Evolutionary conservation across 1,139 yeast genomes (phyloP).

Genomic region (Suhomyces yuchorum): DNA sequence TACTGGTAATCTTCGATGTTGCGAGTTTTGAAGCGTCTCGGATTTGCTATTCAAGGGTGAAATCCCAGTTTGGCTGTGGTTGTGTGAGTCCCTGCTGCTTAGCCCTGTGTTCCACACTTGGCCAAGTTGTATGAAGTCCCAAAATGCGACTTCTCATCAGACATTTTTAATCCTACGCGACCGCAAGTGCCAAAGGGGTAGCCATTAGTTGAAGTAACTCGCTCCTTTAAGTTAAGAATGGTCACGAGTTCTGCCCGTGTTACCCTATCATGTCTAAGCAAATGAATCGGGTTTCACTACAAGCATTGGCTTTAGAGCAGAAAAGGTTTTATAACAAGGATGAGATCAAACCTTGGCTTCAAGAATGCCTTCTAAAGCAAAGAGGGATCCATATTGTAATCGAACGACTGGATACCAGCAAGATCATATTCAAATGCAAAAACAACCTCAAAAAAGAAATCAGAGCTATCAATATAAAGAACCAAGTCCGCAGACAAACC

Average conservation of each 20-base stretch:
- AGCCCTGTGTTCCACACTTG: not conserved
- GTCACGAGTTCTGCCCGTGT: not conserved
- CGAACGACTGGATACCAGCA: constrained; percentile 67
- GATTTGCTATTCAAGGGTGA: too few relatives aligned
- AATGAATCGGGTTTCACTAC: constrained; percentile 10
- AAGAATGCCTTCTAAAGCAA: constrained; percentile 41
- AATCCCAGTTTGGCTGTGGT: too few relatives aligned
- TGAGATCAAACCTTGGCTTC: constrained; percentile 72
- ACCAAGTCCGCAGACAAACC: constrained; percentile 25
- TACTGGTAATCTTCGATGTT: too few relatives aligned
- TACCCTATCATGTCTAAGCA: constrained; percentile 2
- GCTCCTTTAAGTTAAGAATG: not conserved
- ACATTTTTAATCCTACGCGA: not conserved
- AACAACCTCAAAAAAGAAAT: constrained; percentile 17
- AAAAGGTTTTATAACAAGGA: constrained; percentile 18
- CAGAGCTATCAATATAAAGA: constrained; percentile 12
- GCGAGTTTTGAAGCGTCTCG: too few relatives aligned
- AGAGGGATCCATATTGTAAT: constrained; percentile 65
- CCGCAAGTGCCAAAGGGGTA: not conserved
- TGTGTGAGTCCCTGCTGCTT: not conserved
- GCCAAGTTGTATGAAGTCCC: not conserved
- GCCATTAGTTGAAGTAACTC: not conserved
- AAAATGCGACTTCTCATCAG: constrained; percentile 1
- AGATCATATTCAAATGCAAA: constrained; percentile 72
- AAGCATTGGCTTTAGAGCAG: constrained; percentile 18